Evolutionary conservation across 495 filamentous ascomycete genomes (phyloP).

Genomic region (Aspergillus bridgeri): DNA sequence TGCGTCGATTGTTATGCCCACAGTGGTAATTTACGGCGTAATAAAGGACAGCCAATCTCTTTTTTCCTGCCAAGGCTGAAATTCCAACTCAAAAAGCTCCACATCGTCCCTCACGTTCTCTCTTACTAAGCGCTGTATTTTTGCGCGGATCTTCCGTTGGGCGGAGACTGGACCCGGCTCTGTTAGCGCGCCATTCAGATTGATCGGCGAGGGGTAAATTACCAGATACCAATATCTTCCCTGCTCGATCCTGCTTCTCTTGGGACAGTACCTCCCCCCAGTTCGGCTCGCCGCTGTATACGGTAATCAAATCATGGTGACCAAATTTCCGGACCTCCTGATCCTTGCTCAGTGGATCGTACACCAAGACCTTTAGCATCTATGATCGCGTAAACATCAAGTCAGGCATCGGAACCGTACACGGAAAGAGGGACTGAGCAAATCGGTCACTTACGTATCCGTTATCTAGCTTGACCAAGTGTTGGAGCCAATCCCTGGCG

Average conservation of each 20-base stretch:
- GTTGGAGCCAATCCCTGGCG: constrained; percentile 17
- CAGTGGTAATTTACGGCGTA: constrained; percentile 5
- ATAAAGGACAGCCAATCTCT: constrained; percentile 9
- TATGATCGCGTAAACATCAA: neutral
- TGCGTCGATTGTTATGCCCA: neutral
- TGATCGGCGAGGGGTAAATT: neutral
- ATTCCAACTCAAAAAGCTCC: constrained; percentile 13
- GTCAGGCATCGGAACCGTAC: neutral
- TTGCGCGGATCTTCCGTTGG: neutral
- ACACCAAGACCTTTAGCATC: constrained; percentile 9
- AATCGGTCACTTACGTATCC: constrained; percentile 15
- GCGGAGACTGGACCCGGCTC: constrained; percentile 3
- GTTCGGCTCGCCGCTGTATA: neutral
- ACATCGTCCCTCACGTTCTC: constrained; percentile 5
- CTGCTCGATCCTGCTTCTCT: constrained; percentile 4
- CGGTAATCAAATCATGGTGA: constrained; percentile 6
- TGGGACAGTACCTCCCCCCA: constrained; percentile 2
- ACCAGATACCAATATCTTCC: constrained; percentile 8
- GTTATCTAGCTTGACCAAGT: constrained; percentile 19
- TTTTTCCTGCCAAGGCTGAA: constrained; percentile 8
- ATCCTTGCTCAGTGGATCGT: neutral
- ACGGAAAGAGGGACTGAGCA: neutral
- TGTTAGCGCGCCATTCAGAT: neutral
- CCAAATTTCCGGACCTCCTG: neutral
- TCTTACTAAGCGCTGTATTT: constrained; percentile 5